Evolutionary conservation across 2,329 filamentous ascomycete genomes (phyloP), one percentile per base, ranked within the genome.

Genomic region (Alternaria sp.): DNA sequence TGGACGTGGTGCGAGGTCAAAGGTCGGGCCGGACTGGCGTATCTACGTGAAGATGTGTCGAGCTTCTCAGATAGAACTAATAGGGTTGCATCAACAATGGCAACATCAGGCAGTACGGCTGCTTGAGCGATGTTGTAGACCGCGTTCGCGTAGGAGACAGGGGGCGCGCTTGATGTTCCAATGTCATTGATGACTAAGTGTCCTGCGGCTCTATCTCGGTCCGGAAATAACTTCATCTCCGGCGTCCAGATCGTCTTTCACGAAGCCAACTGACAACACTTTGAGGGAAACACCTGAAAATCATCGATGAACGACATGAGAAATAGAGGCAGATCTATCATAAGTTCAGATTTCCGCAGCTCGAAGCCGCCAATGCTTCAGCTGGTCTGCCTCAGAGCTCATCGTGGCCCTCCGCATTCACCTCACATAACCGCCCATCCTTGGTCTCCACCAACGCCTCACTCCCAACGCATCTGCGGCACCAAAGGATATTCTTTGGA

Each of bases 391-490:
- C 3, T n/a, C 14, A 51, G 14, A 51, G 28, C 26, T 51, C 28
- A 7, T 51, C 20, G n/a, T 51, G 28, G 9, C 33, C 14, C 12
- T 33, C 28, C 12, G 18, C 14, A 15, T 30, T 10, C 14, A 20
- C 14, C 55, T 41, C 28, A 55, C 74, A 77, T 10, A 77, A 37
- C 33, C 63, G 62, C 15, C 70, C 71, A 63, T 69, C 65, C 3
- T 6, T 20, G 15, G 55, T 26, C 62, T 71, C 70, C 3, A 61
- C 60, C 53, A 68, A 68, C 6, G 18, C 65, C 59, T 78, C 75
- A 53, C 75, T 76, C 0, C 75, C 74, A 2, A 77, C 75, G 60
- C 74, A 76, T 7, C 55, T 46, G 3, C 60, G 21, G 56, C 74
- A 75, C 68, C 73, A 77, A 14, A 77, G 33, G 20, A 75, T 43